A percentile compares a stretch with the other conserved stretches of the same genome.
Evolutionary conservation across 2,329 filamentous ascomycete species (phyloP).

Genomic region (Blastomyces emzantsi): DNA sequence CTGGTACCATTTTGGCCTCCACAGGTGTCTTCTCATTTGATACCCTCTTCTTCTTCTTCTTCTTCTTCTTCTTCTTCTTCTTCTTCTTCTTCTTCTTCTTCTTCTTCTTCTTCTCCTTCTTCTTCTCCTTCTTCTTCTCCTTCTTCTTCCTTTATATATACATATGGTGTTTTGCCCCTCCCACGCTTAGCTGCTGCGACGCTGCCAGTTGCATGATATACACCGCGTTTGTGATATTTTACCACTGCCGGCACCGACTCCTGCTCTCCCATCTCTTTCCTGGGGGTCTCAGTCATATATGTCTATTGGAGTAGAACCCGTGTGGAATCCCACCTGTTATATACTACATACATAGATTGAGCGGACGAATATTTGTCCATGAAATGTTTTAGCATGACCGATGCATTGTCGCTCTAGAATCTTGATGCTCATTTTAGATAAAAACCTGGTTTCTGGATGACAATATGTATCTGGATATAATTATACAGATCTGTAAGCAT

Average conservation of each 20-base stretch:
- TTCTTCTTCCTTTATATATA: not conserved
- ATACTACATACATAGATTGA: not conserved
- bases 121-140: constrained; percentile 7
- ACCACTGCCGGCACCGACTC: not conserved
- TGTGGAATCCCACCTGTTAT: not conserved
- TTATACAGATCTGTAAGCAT: too few relatives aligned
- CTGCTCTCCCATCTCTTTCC: not conserved
- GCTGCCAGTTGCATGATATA: constrained; percentile 2
- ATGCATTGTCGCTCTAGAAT: not conserved
- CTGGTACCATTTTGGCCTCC: constrained; percentile 13
- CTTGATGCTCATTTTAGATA: not conserved
- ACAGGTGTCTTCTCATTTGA: constrained; percentile 14
- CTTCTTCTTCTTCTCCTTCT: constrained; percentile 2
- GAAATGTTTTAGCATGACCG: not conserved
- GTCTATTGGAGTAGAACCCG: not conserved
- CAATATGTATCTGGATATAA: too few relatives aligned
- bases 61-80: not conserved
- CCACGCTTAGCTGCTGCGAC: constrained; percentile 11
- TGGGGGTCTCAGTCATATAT: not conserved
- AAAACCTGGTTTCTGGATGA: too few relatives aligned
- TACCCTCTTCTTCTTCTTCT: constrained; percentile 15
- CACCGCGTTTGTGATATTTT: not conserved
- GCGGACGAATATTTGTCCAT: not conserved
- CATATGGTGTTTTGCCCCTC: not conserved
- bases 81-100: constrained; percentile 11